A percentile compares a stretch with the other conserved stretches of the same genome.
phyloP scores from a whole-genome alignment of 164 flowering plant species.

The Chloranthus sessilifolius region DNA sequence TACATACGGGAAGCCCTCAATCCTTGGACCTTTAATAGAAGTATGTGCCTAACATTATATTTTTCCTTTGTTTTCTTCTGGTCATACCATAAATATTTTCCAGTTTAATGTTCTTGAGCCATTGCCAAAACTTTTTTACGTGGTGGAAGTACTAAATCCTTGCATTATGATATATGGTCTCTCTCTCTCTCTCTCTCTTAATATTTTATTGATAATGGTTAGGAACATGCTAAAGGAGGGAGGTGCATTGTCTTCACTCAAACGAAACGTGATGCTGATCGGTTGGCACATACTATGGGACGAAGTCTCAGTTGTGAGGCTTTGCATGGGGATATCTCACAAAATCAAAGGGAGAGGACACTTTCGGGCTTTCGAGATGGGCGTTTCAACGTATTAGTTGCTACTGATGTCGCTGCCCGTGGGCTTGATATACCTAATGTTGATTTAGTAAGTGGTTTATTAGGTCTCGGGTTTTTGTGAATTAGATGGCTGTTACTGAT shows the following conservation, averaged over 20 bases:
- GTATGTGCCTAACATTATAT: slow-evolving; percentile 25
- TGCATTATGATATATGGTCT: too few species aligned
- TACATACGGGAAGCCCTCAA: slow-evolving; percentile 43
- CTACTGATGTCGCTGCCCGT: slow-evolving; percentile 80
- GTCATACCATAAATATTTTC: too few species aligned
- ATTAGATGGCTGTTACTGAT: too few species aligned
- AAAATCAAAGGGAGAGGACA: slow-evolving; percentile 61
- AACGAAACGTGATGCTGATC: slow-evolving; percentile 88
- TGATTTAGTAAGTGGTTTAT: slow-evolving; percentile 79
- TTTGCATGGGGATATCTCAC: slow-evolving; percentile 80
- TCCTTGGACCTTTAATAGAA: slow-evolving; percentile 60
- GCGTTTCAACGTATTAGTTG: slow-evolving; percentile 51
- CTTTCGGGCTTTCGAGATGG: slow-evolving; percentile 66
- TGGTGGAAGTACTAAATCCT: too few species aligned
- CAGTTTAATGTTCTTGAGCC: too few species aligned
- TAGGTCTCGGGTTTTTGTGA: too few species aligned
- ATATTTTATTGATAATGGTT: too few species aligned
- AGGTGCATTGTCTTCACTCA: slow-evolving; percentile 80
- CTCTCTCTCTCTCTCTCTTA: background rate
- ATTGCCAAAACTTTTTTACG: too few species aligned
- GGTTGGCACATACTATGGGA: slow-evolving; percentile 53
- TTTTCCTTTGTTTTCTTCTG: too few species aligned
- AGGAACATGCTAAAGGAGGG: slow-evolving; percentile 91
- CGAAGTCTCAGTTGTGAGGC: slow-evolving; percentile 57
- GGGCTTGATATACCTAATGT: slow-evolving; percentile 84